Base-by-base conservation (phyloP, 768 basidiomycete genomes). In the Lyophyllum shimeji region DNA sequence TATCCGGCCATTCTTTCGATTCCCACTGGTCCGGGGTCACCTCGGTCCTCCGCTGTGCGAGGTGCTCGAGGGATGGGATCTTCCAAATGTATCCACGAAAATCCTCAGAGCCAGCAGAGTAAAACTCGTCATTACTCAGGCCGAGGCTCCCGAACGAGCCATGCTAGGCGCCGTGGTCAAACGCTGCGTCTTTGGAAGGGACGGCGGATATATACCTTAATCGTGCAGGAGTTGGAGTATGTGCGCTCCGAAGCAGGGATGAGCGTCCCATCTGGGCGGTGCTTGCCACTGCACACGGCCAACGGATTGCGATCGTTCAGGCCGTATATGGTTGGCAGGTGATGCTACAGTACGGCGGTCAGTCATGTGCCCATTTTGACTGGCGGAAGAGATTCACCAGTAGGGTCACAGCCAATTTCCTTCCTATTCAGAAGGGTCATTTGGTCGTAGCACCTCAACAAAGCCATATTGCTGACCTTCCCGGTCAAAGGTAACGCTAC, bases 41-140 rank as follows among this genome's bases (percentile, higher is more conserved):
- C 45, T 79, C 74, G 48, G 69, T 66, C 42, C 89, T 76, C 57
- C 69, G 69, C 23, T 76, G 75, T 1, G 64, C 55, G 44, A 90
- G 74, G 15, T 72, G 69, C 9, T 61, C 55, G 2, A 79, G 58
- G 12, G 78, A 63, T 3, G 92, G 91, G 33, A 94, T 74, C 60
- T 80, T 82, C 92, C 92, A 94, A 21, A 91, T 66, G 60, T 93
- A 93, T 18, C 78, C 82, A 34, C 84, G 77, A 65, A 93, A 93
- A 67, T 93, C 89, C 65, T 94, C 92, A 11, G 89, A 92, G 15
- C 92, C 92, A n/a, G 82, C 81, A 33, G 79, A 79, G 63, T 86
- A 93, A 62, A 86, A 82, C 27, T 76, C 67, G 52, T 89, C 87
- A 21, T 62, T 69, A 46, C 79, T 74, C 25, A 79, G 63, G 3